Base-by-base conservation (phyloP, 2,329 filamentous ascomycete genomes). In the Fusarium bactridioides region DNA sequence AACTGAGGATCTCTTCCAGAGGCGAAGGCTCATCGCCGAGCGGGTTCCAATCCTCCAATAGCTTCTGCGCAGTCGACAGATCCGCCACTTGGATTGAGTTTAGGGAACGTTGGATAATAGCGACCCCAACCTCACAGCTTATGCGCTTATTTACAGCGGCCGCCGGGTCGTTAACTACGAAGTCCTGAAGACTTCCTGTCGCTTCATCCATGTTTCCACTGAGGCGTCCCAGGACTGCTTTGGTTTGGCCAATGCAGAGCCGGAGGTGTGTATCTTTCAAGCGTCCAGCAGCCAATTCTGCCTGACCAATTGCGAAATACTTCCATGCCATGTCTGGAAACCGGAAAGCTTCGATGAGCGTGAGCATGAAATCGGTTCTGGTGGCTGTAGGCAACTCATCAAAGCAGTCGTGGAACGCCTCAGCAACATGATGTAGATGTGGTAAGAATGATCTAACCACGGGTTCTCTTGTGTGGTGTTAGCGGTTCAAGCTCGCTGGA, bases 311-410 rank as follows among this genome's bases (percentile, higher is more conserved):
- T 5, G 69, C 62, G 37, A 76, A 75, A 43, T 75, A 74, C 31
- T 72, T 76, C 73, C 73, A 76, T 25, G 68, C 69, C 69, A 76
- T 74, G n/a, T 61, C 63, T 25, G 73, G 73, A 33, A 75, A 74
- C 12, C 73, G 62, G 21, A 70, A 76, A n/a, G 70, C 73, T 47
- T 75, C 70, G 27, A 76, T 58, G 37, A 75, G 73, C 7, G 73
- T 70, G 48, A 75, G 73, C 64, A 64, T 72, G 19, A 75, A 72
- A 51, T 74, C 73, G 48, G 65, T 53, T 60, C 73, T 73, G 7
- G 62, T 68, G 29, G 27, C 31, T 13, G 54, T 23, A 45, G 68
- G 64, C 18, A 75, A 25, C n/a, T 61, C 58, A 37, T 72, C 67
- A 11, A 67, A 72, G 29, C 51, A 59, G 48, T 74, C 73, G 23